Evolutionary conservation across 176 grass and related monocot genomes (phyloP).

Genomic region (Rhipidocladum racemiflorum): DNA sequence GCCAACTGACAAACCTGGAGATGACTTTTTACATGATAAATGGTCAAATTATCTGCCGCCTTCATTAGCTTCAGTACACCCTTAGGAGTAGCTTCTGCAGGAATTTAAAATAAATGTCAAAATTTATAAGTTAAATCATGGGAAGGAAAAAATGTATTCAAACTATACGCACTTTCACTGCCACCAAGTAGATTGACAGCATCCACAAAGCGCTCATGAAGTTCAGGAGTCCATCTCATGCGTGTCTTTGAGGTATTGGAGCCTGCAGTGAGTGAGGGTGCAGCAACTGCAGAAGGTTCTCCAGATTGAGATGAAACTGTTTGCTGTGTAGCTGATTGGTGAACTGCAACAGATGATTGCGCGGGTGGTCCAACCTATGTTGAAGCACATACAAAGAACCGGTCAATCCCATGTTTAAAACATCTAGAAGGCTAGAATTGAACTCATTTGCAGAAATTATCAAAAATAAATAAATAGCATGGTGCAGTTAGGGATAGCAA

Average conservation of each 20-base stretch:
- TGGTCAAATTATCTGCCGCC: slow-evolving; percentile 92
- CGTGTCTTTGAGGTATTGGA: slow-evolving; percentile 62
- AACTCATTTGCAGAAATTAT: neutral
- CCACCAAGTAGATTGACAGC: slow-evolving; percentile 94
- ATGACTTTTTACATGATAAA: slow-evolving; percentile 99
- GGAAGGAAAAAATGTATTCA: neutral
- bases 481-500: neutral
- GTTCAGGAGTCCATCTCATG: slow-evolving; percentile 97
- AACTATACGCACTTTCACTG: slow-evolving; percentile 78
- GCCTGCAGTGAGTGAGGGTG: slow-evolving; percentile 44
- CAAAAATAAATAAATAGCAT: neutral
- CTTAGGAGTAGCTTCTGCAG: slow-evolving; percentile 94
- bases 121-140: neutral
- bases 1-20: slow-evolving; percentile 60
- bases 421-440: neutral
- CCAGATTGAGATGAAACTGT: slow-evolving; percentile 53
- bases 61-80: slow-evolving; percentile 99
- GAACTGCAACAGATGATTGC: slow-evolving; percentile 34
- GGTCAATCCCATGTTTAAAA: neutral
- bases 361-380: slow-evolving; percentile 51
- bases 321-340: slow-evolving; percentile 44
- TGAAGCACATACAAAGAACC: slow-evolving; percentile 11
- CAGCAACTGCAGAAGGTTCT: slow-evolving; percentile 46
- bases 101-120: slow-evolving; percentile 30
- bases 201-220: slow-evolving; percentile 92